These are phyloP conservation scores for Yamadazyma diospyri DNA, from an alignment of 1,139 yeast genomes.

Conservation along the genomic window DNA sequence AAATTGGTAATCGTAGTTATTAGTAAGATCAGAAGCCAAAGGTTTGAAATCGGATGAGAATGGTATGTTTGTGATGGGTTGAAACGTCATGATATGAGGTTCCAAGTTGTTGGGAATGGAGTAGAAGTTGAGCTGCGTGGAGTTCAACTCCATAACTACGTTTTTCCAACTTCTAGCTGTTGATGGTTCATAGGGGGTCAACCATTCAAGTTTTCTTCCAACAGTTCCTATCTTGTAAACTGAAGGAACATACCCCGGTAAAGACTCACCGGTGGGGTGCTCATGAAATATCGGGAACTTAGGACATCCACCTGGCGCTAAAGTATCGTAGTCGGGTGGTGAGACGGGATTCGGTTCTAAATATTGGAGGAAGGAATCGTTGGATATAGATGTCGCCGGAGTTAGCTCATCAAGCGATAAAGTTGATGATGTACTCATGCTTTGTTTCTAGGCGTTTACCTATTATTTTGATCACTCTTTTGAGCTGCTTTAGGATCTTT, in stretches of 20 bases:
- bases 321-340: slow-evolving; percentile 45
- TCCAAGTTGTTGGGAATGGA: slow-evolving; percentile 34
- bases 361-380: slow-evolving; percentile 2
- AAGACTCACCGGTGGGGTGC: slow-evolving; percentile 19
- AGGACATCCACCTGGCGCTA: slow-evolving; percentile 50
- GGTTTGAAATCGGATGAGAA: slow-evolving; percentile 7
- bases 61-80: slow-evolving; percentile 4
- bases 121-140: slow-evolving; percentile 71
- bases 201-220: slow-evolving; percentile 60
- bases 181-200: slow-evolving; percentile 62
- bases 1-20: slow-evolving; percentile 37
- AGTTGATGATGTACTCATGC: slow-evolving; percentile 3
- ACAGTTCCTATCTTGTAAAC: slow-evolving; percentile 53
- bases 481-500: too few species aligned
- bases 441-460: too few species aligned
- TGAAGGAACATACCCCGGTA: slow-evolving; percentile 58
- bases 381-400: slow-evolving; percentile 2
- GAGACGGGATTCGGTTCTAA: slow-evolving; percentile 49
- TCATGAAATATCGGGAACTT: slow-evolving; percentile 41
- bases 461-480: too few species aligned
- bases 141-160: slow-evolving; percentile 62
- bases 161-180: slow-evolving; percentile 62
- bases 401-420: slow-evolving; percentile 4
- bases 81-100: slow-evolving; percentile 23
- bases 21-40: slow-evolving; percentile 27